Evolutionary conservation across 2,329 filamentous ascomycete species (phyloP).

Genomic region (Ceratocystis ficicola): DNA sequence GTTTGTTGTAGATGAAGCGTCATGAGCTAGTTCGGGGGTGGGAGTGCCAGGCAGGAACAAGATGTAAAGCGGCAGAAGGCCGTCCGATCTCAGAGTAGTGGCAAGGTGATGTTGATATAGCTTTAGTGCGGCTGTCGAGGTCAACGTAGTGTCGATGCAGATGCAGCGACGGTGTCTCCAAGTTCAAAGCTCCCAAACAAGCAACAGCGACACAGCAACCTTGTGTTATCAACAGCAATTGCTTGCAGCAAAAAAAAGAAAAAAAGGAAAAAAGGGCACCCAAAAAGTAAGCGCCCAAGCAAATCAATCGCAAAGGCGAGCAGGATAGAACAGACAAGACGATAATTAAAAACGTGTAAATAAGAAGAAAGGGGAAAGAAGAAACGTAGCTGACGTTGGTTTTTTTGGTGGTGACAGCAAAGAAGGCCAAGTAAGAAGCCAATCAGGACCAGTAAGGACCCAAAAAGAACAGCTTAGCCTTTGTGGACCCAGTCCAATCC

Average conservation of each 20-base stretch:
- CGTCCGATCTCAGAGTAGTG: no score
- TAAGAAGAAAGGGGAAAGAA: conserved; percentile 3
- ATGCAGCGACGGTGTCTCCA: conserved; percentile 1
- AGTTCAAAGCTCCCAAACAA: conserved; percentile 7
- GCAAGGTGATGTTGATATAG: no score
- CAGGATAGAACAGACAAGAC: conserved; percentile 3
- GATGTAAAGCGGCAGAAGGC: background rate
- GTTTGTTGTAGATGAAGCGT: background rate
- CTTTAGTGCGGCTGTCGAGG: no score
- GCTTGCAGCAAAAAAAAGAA: background rate
- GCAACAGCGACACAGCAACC: background rate
- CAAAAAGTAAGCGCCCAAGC: background rate
- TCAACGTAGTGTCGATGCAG: background rate
- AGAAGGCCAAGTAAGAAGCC: no score
- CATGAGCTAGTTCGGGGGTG: background rate
- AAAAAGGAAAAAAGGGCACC: background rate
- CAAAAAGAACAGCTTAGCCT: conserved; percentile 21
- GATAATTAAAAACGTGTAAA: background rate
- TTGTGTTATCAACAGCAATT: no score
- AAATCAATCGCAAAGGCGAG: background rate
- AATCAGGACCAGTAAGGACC: background rate
- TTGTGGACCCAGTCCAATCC: conserved; percentile 12
- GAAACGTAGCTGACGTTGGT: background rate
- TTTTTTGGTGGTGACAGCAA: background rate
- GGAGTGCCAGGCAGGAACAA: background rate